A percentile compares a stretch with the other conserved stretches of the same genome.
These are phyloP conservation scores for Trichoderma cornu-damae DNA, from an alignment of 2,329 filamentous ascomycete species.

Conservation along the genomic window DNA sequence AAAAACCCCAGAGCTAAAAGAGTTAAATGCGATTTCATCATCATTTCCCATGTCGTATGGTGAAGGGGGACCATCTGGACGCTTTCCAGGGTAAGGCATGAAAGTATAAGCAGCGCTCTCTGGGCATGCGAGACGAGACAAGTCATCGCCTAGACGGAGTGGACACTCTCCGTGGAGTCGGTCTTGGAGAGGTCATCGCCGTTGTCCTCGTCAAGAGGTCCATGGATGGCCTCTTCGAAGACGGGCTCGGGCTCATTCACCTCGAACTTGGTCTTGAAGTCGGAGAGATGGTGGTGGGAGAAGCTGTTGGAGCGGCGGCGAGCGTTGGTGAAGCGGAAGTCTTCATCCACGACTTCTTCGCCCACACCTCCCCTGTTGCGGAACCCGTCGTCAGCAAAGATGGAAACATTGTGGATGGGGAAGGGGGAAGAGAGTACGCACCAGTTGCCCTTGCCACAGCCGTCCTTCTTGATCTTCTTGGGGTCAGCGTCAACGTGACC, in stretches of 20 bases:
- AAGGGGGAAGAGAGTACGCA: constrained; percentile 43
- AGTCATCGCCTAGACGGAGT: constrained; percentile 43
- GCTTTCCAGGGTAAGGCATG: constrained; percentile 19
- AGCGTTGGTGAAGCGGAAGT: constrained; percentile 77
- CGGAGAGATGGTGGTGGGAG: constrained; percentile 60
- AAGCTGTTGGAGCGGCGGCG: constrained; percentile 90
- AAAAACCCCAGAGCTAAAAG: background rate
- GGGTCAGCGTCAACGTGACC: constrained; percentile 78
- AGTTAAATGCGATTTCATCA: constrained; percentile 22
- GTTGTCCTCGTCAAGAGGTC: constrained; percentile 54
- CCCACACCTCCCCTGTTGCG: constrained; percentile 69
- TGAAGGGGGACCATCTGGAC: background rate
- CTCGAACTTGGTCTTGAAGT: constrained; percentile 98
- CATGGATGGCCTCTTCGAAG: constrained; percentile 82
- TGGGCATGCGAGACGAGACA: constrained; percentile 6
- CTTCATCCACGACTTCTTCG: constrained; percentile 77
- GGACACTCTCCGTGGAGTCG: constrained; percentile 55
- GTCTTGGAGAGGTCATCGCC: constrained; percentile 51
- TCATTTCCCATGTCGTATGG: constrained; percentile 29
- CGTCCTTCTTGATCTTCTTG: constrained; percentile 95
- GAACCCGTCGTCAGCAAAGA: background rate
- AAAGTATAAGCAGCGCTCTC: constrained; percentile 22
- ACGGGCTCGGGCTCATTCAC: constrained; percentile 82
- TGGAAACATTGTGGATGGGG: background rate
- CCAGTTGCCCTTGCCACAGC: constrained; percentile 91